Evolutionary conservation across 2,329 filamentous ascomycete genomes (phyloP).

Genomic region (Colletotrichum lupini): DNA sequence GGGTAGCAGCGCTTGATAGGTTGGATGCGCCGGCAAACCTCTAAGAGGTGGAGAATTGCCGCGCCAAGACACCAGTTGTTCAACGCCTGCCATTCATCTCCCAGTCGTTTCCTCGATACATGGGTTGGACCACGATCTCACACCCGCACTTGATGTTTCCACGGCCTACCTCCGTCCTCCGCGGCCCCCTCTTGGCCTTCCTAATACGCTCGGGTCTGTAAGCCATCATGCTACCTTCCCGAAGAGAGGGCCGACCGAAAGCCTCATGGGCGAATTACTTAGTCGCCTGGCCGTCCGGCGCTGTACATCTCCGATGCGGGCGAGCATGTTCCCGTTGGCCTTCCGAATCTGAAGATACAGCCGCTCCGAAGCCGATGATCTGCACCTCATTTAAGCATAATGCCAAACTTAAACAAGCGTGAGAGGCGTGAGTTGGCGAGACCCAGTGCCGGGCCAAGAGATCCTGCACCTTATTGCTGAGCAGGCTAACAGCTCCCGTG

Average conservation of each 20-base stretch:
- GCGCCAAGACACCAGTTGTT: constrained; percentile 1
- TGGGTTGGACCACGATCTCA: background rate
- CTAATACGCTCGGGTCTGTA: constrained; percentile 17
- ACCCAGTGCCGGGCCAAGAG: background rate
- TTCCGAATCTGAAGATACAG: constrained; percentile 21
- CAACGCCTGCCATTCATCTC: background rate
- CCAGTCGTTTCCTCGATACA: constrained; percentile 4
- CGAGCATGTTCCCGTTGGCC: constrained; percentile 6
- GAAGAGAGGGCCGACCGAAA: constrained; percentile 10
- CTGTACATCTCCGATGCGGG: background rate
- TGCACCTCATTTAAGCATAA: constrained; percentile 5
- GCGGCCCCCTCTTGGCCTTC: constrained; percentile 3
- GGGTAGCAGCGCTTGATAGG: constrained; percentile 13
- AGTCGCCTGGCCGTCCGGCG: background rate
- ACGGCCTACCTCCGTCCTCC: background rate
- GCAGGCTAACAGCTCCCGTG: background rate
- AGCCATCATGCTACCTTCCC: constrained; percentile 23
- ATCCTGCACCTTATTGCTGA: background rate
- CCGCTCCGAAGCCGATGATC: constrained; percentile 9
- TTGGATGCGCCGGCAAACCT: background rate
- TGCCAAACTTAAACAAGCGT: background rate
- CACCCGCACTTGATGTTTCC: background rate
- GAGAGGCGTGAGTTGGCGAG: background rate
- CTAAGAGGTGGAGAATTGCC: constrained; percentile 30
- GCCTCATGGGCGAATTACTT: background rate